Evolutionary conservation across 2,329 filamentous ascomycete genomes (phyloP).

Genomic region (Atkinsonella texensis): DNA sequence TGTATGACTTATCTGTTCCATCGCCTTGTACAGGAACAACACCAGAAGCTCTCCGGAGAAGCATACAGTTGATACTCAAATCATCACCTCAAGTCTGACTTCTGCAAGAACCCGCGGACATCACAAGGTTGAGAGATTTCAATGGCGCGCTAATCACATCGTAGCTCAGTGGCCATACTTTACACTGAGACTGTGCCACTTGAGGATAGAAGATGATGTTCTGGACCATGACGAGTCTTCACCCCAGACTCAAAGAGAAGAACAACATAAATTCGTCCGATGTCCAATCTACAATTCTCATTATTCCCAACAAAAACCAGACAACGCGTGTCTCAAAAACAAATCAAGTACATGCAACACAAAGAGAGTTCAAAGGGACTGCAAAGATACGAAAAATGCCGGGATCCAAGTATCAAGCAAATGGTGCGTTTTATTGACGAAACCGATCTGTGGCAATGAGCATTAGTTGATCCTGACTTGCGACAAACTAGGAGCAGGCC

Average conservation of each 20-base stretch:
- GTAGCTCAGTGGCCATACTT: not conserved
- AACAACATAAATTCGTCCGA: not conserved
- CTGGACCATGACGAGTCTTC: too few relatives aligned
- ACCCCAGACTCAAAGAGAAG: not conserved
- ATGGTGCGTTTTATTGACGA: not conserved
- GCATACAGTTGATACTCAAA: not conserved
- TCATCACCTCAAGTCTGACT: not conserved
- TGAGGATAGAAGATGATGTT: not conserved
- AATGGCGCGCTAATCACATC: not conserved
- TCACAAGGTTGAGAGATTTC: not conserved
- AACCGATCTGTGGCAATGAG: not conserved
- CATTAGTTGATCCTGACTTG: not conserved
- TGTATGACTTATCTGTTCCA: not conserved
- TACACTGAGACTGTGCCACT: not conserved
- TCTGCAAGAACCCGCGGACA: conserved; percentile 1
- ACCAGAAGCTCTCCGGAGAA: not conserved
- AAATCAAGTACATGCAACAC: not conserved
- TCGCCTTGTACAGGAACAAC: not conserved
- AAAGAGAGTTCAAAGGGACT: not conserved
- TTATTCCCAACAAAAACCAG: not conserved
- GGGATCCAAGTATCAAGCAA: not conserved
- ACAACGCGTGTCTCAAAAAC: not conserved
- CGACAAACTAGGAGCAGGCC: not conserved
- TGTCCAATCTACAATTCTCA: not conserved
- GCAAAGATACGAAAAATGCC: not conserved